Evolutionary conservation across 2,329 filamentous ascomycete species (phyloP).

Genomic region (Peltaster fructicola): DNA sequence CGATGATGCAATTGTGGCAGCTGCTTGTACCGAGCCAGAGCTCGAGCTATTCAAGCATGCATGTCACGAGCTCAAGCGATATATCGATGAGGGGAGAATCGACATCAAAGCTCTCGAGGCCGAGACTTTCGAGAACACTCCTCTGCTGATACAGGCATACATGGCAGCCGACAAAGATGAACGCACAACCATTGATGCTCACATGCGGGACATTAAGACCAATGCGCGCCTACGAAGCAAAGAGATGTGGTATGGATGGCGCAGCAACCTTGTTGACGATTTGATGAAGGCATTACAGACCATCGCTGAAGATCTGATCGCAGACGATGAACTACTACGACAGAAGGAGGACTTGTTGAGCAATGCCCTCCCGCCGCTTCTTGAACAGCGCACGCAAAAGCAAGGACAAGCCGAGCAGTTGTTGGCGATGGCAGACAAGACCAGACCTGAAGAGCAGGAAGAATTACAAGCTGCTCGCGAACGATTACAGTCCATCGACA

Average conservation of each 20-base stretch:
- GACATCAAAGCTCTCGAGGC: conserved; percentile 83
- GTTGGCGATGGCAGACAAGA: conserved; percentile 52
- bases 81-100: conserved; percentile 80
- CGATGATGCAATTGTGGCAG: conserved; percentile 69
- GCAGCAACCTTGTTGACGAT: conserved; percentile 69
- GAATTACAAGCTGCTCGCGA: conserved; percentile 60
- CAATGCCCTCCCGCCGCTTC: conserved; percentile 46
- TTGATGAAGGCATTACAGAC: conserved; percentile 64
- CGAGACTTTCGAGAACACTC: conserved; percentile 79
- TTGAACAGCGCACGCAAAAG: conserved; percentile 43
- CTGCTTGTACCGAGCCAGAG: conserved; percentile 81
- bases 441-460: conserved; percentile 64
- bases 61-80: conserved; percentile 88
- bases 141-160: conserved; percentile 81
- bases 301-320: conserved; percentile 59
- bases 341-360: conserved; percentile 53
- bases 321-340: conserved; percentile 49
- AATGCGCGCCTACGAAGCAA: conserved; percentile 81
- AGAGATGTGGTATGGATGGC: conserved; percentile 96
- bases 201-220: conserved; percentile 94
- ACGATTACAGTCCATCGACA: conserved; percentile 45
- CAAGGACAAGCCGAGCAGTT: conserved; percentile 44
- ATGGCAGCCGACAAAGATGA: conserved; percentile 69
- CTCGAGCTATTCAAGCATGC: conserved; percentile 88
- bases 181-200: conserved; percentile 77